A percentile compares a stretch with the other conserved stretches of the same genome.
Evolutionary conservation across 257 asterid species (phyloP).

Genomic region (Solanum corneliomulleri): DNA sequence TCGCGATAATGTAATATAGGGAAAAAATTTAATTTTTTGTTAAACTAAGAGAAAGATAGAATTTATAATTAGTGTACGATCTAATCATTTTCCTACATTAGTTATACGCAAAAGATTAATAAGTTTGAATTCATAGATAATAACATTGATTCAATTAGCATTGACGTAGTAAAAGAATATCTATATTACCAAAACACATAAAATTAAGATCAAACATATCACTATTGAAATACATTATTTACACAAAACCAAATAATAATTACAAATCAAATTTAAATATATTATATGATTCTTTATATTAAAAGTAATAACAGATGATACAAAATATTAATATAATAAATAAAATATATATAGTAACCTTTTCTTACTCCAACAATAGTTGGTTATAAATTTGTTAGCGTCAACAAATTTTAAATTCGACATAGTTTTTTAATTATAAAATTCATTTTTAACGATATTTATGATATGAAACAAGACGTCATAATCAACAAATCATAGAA

Average conservation of each 20-base stretch:
- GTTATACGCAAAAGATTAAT: background rate
- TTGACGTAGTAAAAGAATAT: background rate
- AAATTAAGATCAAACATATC: background rate
- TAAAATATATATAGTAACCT: background rate
- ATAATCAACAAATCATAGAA: background rate
- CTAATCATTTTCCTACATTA: background rate
- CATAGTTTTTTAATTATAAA: background rate
- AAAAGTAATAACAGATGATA: background rate
- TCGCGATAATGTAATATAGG: background rate
- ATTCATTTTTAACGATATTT: rapidly evolving
- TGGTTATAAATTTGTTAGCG: background rate
- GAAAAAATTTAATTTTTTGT: background rate
- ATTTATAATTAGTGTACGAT: background rate
- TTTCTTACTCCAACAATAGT: background rate
- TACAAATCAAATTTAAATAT: background rate
- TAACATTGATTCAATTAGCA: background rate
- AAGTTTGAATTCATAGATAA: background rate
- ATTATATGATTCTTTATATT: background rate
- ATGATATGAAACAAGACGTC: rapidly evolving
- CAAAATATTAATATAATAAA: background rate
- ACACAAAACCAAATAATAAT: background rate
- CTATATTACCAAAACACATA: background rate
- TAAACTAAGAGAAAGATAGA: background rate
- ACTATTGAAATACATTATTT: background rate
- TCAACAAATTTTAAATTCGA: rapidly evolving